Conservation (phyloP, 345 rosid species). For the Carallia pectinifolia region DNA sequence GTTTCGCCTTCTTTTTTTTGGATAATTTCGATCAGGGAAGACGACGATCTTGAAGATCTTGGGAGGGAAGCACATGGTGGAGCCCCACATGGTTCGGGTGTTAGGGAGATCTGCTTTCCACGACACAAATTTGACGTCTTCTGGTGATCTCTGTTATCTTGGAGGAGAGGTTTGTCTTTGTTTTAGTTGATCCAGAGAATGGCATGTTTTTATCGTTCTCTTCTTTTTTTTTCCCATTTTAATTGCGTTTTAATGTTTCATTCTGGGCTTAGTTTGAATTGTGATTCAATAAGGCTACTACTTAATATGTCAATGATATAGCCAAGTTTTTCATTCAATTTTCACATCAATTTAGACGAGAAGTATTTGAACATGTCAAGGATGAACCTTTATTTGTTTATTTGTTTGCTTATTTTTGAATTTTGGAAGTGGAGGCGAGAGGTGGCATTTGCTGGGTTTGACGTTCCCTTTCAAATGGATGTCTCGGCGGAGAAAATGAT, state of each 20-base stretch:
- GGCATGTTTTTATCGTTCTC: too few species aligned
- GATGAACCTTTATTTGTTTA: too few species aligned
- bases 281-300: too few species aligned
- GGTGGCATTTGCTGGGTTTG: conserved; percentile 96
- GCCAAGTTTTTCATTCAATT: too few species aligned
- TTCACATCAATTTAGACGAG: too few species aligned
- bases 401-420: not conserved
- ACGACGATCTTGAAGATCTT: conserved; percentile 87
- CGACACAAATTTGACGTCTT: conserved; percentile 75
- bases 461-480: conserved; percentile 96
- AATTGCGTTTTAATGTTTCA: too few species aligned
- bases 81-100: conserved; percentile 86
- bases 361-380: too few species aligned
- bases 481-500: conserved; percentile 85
- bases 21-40: conserved; percentile 48
- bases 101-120: conserved; percentile 90
- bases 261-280: too few species aligned
- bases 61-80: conserved; percentile 99
- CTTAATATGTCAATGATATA: too few species aligned
- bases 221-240: too few species aligned
- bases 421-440: conserved; percentile 84
- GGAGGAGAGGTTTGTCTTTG: conserved; percentile 78
- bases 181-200: not conserved
- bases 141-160: conserved; percentile 91
- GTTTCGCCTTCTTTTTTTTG: not conserved